A percentile compares a stretch with the other conserved stretches of the same genome.
These are phyloP conservation scores for Beauveria pseudobassiana DNA, from an alignment of 2,329 filamentous ascomycete genomes.

Conservation along the genomic window DNA sequence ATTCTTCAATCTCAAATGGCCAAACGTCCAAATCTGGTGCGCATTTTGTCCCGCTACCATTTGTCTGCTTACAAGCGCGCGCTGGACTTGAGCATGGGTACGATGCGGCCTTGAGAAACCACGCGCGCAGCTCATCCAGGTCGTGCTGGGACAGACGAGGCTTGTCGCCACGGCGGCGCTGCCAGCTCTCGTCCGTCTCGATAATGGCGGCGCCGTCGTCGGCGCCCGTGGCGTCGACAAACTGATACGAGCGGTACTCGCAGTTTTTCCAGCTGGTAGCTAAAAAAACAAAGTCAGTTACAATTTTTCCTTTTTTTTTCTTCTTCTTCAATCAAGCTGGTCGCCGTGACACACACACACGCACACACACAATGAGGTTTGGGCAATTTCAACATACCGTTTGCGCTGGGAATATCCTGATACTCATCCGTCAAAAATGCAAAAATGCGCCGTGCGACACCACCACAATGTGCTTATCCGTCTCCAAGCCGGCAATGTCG, in stretches of 20 bases:
- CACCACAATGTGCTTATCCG: constrained; percentile 59
- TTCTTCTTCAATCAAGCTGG: neutral
- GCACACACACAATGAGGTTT: no score
- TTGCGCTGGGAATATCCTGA: constrained; percentile 45
- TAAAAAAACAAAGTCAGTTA: constrained; percentile 20
- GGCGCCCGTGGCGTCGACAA: constrained; percentile 43
- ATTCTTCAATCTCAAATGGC: neutral
- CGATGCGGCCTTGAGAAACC: constrained; percentile 29
- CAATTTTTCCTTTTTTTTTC: neutral
- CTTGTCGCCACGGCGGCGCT: constrained; percentile 33
- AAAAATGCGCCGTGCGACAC: constrained; percentile 79
- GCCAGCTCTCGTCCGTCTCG: constrained; percentile 44
- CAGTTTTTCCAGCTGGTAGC: constrained; percentile 70
- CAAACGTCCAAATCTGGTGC: neutral
- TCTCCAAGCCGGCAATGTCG: constrained; percentile 27
- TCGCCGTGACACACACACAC: no score
- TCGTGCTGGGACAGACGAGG: constrained; percentile 37
- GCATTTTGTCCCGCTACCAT: neutral
- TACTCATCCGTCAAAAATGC: constrained; percentile 84
- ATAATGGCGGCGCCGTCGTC: constrained; percentile 40
- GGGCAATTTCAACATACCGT: constrained; percentile 25
- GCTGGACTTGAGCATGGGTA: constrained; percentile 23
- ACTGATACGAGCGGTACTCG: constrained; percentile 62
- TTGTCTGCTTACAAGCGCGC: neutral
- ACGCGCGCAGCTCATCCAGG: constrained; percentile 35